Base-by-base conservation (phyloP, 805 yeast species). In the Lachancea kluyveri region DNA sequence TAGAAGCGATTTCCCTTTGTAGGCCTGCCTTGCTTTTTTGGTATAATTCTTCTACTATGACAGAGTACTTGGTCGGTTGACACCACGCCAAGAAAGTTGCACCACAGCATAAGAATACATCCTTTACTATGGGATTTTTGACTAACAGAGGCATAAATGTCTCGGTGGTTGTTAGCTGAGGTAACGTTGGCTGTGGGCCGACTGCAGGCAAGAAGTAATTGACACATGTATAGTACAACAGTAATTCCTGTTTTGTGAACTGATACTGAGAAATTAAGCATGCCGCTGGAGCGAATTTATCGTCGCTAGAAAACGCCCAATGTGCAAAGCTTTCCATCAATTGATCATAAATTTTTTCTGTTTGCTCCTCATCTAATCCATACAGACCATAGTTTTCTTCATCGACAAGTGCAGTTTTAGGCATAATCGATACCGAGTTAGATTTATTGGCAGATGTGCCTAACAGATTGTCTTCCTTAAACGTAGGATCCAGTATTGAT, bases 11-110 rank as follows among this genome's bases (percentile, higher is more conserved):
- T n/a, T 34, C 43, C 15, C 30, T 30, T 19, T 37, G 32, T 8
- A 43, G 24, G 11, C 26, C 20, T 16, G 27, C 26, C 18, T 33
- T 36, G 33, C 48, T 41, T 11, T 24, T 34, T 24, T 41, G 39
- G 19, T 43, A 43, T 12, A 43, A 31, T n/a, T 24, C 24, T 19
- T 43, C 48, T 11, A 45, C 45, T 8, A 39, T 20, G 8, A 23
- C 30, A 3, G 42, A 28, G 28, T 41, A 43, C 19, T 41, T 40
- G 15, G 30, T 29, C 7, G 45, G 45, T 23, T 43, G 48, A 19
- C 45, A 41, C 48, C 48, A 43, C 1, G 44, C 45, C 21, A 43
- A 26, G 29, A 43, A 43, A 6, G 48, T 43, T 3, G 48, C 48
- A 2, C 48, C 48, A 26, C 48, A 43, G 24, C 48, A 43, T 16